Conservation (phyloP, 225 moss, liverwort and hornwort genomes). For the Pseudisothecium myosuroides region DNA sequence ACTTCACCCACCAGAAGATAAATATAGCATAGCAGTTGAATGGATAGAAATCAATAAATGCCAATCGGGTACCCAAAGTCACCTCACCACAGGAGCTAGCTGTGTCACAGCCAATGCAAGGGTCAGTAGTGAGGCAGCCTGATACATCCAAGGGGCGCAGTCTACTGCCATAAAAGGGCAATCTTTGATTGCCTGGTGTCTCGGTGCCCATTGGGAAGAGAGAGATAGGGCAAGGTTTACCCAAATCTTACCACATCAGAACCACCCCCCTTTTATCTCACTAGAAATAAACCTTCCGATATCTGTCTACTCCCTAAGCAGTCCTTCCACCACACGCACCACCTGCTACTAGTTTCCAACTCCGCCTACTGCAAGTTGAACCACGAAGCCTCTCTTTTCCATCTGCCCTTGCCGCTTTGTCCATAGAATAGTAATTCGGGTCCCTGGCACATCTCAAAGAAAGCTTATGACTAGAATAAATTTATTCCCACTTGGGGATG, state of each 20-base stretch:
- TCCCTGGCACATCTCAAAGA: constrained; percentile 9
- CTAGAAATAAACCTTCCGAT: constrained; percentile 38
- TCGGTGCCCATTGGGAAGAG: constrained; percentile 44
- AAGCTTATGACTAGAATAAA: background rate
- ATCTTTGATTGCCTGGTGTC: constrained; percentile 54
- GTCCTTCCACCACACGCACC: constrained; percentile 3
- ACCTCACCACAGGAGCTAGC: constrained; percentile 10
- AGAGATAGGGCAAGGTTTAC: constrained; percentile 49
- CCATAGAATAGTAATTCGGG: background rate
- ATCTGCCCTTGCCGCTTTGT: background rate
- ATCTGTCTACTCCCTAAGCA: constrained; percentile 48
- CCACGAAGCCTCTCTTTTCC: background rate
- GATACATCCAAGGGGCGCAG: constrained; percentile 12
- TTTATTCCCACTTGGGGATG: constrained; percentile 5
- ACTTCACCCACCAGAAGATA: constrained; percentile 2
- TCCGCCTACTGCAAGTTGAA: background rate
- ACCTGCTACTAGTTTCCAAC: constrained; percentile 2
- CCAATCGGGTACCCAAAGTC: constrained; percentile 28
- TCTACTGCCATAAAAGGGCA: constrained; percentile 22
- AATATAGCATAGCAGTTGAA: constrained; percentile 24
- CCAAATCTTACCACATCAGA: background rate
- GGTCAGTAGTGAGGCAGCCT: constrained; percentile 22
- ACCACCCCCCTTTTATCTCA: background rate
- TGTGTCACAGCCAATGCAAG: background rate
- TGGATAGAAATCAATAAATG: constrained; percentile 43